Conservation (phyloP, 768 basidiomycete genomes). For the Podaxis sp. region DNA sequence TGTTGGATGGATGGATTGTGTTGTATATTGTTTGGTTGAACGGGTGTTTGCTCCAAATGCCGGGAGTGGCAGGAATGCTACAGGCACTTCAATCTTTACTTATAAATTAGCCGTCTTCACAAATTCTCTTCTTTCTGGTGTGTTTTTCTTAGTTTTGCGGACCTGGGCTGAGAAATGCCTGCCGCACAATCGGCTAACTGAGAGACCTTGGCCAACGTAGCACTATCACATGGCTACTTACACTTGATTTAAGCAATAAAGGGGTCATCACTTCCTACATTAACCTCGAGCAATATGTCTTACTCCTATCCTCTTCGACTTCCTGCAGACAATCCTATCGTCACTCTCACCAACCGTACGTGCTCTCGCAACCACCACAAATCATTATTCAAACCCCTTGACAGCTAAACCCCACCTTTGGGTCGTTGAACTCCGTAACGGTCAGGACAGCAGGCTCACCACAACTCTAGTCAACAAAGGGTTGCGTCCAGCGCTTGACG, state of each 20-base stretch:
- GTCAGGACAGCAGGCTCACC: slow-evolving; percentile 68
- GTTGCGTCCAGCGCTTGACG: slow-evolving; percentile 66
- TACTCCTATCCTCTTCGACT: slow-evolving; percentile 1
- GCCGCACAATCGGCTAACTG: not conserved
- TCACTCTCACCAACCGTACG: slow-evolving; percentile 68
- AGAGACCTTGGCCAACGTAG: not conserved
- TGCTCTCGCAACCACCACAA: not conserved
- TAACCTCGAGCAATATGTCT: not conserved
- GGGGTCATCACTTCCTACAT: not conserved
- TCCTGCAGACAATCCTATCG: slow-evolving; percentile 32
- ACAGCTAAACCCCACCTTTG: slow-evolving; percentile 59
- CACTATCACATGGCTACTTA: not conserved
- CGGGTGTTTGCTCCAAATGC: slow-evolving; percentile 5
- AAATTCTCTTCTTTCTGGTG: not conserved
- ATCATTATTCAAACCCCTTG: not conserved
- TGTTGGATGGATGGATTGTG: slow-evolving; percentile 17
- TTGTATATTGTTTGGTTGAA: slow-evolving; percentile 20
- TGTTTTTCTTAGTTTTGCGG: too few relatives aligned
- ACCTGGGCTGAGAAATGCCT: not conserved
- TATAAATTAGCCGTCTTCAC: not conserved
- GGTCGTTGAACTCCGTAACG: slow-evolving; percentile 81
- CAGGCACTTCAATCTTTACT: not conserved
- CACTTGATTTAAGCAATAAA: not conserved
- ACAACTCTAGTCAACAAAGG: slow-evolving; percentile 51
- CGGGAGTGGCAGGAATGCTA: not conserved